Conservation (phyloP, 345 rosid species). For the Gossypium thurberi region DNA sequence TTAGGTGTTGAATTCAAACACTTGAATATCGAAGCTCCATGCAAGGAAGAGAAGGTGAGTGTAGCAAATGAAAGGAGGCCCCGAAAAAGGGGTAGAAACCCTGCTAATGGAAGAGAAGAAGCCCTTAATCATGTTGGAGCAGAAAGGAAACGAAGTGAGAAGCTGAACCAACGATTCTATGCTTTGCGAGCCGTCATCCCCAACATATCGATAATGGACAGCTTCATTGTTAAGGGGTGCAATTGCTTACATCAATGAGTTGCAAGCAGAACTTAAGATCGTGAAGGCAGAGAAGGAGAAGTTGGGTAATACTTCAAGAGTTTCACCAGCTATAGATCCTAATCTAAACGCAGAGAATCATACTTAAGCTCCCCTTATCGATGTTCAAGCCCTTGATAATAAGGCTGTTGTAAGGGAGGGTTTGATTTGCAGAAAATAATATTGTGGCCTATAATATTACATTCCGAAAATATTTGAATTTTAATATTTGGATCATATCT, state of each 20-base stretch:
- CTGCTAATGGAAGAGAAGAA: slow-evolving; percentile 93
- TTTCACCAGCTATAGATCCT: slow-evolving; percentile 23
- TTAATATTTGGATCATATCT: too few relatives aligned
- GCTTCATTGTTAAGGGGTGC: slow-evolving; percentile 95
- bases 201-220: slow-evolving; percentile 95
- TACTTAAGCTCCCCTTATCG: slow-evolving; percentile 1
- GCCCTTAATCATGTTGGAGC: slow-evolving; percentile 96
- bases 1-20: slow-evolving; percentile 43
- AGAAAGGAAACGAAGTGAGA: slow-evolving; percentile 88
- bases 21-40: slow-evolving; percentile 69
- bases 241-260: slow-evolving; percentile 87
- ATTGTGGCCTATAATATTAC: too few relatives aligned
- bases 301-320: slow-evolving; percentile 40
- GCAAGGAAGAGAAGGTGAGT: slow-evolving; percentile 42
- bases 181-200: slow-evolving; percentile 90
- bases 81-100: slow-evolving; percentile 88
- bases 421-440: too few relatives aligned
- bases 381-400: slow-evolving; percentile 30
- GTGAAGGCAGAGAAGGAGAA: slow-evolving; percentile 66
- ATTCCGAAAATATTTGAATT: too few relatives aligned
- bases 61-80: slow-evolving; percentile 63
- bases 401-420: slow-evolving; percentile 45
- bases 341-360: slow-evolving; percentile 24
- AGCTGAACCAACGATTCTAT: slow-evolving; percentile 88
- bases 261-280: slow-evolving; percentile 65